Evolutionary conservation across 768 basidiomycete genomes (phyloP), one percentile per base, ranked within the genome.

Genomic region (Sarcomyxa edulis): DNA sequence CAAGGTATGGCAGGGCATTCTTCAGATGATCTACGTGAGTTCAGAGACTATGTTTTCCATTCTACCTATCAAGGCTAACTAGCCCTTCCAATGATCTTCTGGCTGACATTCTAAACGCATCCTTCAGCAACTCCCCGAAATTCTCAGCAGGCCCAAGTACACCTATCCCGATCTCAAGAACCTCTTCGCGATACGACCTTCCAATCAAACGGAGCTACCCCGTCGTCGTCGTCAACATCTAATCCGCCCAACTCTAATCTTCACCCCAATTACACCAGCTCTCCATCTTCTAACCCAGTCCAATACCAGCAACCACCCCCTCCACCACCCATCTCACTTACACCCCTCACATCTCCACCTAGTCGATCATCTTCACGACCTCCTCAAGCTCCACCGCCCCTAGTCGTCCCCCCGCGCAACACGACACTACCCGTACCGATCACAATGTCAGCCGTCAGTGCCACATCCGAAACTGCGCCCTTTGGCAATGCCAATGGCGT

Each of bases 101-200:
- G 29, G n/a, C 14, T 35, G 6, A 6, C 28, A 7, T 32, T 32
- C 47, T 24, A 12, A 43, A 43, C 35, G 42, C 48, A 47, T 45
- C 29, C 36, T 25, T 14, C 44, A 65, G 62, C 53, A 11, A 58
- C 55, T 10, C 51, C 60, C 20, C 60, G 55, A 35, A 48, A 29
- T 15, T 47, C 51, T 25, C 45, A 53, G 26, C 58, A n/a, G n/a
- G n/a, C 56, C 23, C 40, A 51, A 7, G 55, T 69, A 20, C 66
- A 66, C 26, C 45, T 58, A 11, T 65, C 68, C 15, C 67, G 65
- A 35, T 69, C 69, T 9, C 55, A 63, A 32, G 68, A 72, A 41
- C 66, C 70, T 18, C 48, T 62, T 31, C 53, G 52, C n/a, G n/a
- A n/a, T n/a, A n/a, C n/a, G n/a, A n/a, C n/a, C 32, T 48, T 49